These are phyloP conservation scores for Medicago truncatula DNA, from an alignment of 306 rosid genomes.

Conservation along the genomic window DNA sequence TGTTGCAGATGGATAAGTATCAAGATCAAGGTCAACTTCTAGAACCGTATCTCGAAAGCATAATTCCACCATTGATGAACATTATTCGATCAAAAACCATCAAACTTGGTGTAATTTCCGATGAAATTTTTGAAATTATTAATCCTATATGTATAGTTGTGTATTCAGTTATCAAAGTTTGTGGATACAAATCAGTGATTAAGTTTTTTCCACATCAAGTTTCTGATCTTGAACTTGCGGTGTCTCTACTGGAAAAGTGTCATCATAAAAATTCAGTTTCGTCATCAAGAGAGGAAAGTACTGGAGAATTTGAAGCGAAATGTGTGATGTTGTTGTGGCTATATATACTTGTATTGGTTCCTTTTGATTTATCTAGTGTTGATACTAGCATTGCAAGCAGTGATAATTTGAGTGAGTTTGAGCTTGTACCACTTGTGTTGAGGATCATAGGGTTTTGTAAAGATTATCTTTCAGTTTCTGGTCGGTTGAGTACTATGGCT, in stretches of 20 bases:
- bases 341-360: slow-evolving; percentile 88
- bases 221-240: slow-evolving; percentile 95
- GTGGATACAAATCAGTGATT: slow-evolving; percentile 89
- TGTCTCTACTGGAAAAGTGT: slow-evolving; percentile 81
- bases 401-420: slow-evolving; percentile 56
- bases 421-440: slow-evolving; percentile 78
- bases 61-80: slow-evolving; percentile 82
- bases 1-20: slow-evolving; percentile 87
- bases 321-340: slow-evolving; percentile 94
- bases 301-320: slow-evolving; percentile 93
- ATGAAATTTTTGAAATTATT: slow-evolving; percentile 67
- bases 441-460: slow-evolving; percentile 81
- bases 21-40: slow-evolving; percentile 94
- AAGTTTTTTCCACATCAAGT: slow-evolving; percentile 96
- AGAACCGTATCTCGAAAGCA: slow-evolving; percentile 91
- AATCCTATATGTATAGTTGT: slow-evolving; percentile 84
- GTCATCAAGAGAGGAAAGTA: slow-evolving; percentile 78
- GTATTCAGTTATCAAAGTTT: slow-evolving; percentile 76
- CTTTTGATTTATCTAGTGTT: slow-evolving; percentile 87
- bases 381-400: slow-evolving; percentile 76
- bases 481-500: slow-evolving; percentile 92
- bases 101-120: slow-evolving; percentile 67
- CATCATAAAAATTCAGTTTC: slow-evolving; percentile 62
- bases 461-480: slow-evolving; percentile 84
- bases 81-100: slow-evolving; percentile 71